Percentiles rank a stretch among this genome's conserved stretches.
phyloP scores from a whole-genome alignment of 2,329 filamentous ascomycete species.

The Fusarium floridanum region DNA sequence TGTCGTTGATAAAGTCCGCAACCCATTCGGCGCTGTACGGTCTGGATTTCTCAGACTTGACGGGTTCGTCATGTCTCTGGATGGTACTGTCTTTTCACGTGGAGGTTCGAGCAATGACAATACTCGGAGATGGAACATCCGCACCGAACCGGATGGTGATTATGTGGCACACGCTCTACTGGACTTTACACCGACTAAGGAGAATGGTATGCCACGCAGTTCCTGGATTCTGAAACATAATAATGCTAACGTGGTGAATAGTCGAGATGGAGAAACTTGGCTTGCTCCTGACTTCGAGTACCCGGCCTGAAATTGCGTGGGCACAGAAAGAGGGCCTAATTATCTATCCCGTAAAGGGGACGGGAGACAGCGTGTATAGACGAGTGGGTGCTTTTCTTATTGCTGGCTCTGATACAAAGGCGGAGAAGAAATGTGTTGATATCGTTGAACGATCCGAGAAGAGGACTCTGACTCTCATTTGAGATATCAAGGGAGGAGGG shows the following conservation, averaged over 20 bases:
- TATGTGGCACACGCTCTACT: neutral
- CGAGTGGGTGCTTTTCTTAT: neutral
- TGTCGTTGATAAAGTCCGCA: neutral
- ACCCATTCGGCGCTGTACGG: neutral
- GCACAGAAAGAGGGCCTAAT: neutral
- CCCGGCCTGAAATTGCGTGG: neutral
- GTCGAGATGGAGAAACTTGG: neutral
- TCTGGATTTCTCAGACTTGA: neutral
- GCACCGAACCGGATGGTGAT: neutral
- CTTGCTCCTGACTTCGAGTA: neutral
- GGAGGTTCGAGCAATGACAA: neutral
- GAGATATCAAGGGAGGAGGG: neutral
- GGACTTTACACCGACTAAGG: neutral
- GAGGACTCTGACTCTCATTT: neutral
- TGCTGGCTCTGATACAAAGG: neutral
- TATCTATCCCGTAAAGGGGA: neutral
- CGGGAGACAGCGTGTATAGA: neutral
- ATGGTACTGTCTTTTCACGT: neutral
- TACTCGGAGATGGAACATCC: neutral
- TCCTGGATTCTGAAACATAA: rapidly evolving
- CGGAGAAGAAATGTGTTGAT: neutral
- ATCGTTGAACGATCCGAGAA: neutral
- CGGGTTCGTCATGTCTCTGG: neutral
- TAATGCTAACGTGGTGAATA: neutral
- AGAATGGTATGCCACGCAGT: neutral